phyloP scores from a whole-genome alignment of 2,329 filamentous ascomycete species.

The Botrytis galanthina region DNA sequence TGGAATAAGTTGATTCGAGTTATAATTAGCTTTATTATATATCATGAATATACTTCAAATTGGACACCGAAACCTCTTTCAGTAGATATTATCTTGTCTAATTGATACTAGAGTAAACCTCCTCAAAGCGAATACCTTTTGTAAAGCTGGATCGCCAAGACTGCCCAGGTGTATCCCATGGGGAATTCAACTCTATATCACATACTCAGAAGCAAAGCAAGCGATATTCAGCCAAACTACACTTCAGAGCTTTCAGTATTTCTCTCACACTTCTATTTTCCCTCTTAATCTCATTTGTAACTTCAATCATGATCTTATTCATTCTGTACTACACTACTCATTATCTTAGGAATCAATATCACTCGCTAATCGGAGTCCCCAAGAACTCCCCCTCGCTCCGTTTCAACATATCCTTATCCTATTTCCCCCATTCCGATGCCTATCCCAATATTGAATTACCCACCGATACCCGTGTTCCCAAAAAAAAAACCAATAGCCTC shows the following conservation, averaged over 20 bases:
- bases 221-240: background rate
- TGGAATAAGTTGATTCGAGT: background rate
- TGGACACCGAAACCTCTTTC: no score
- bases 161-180: background rate
- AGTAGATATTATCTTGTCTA: background rate
- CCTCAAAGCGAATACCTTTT: background rate
- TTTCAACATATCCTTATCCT: background rate
- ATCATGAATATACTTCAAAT: background rate
- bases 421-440: background rate
- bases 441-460: slow-evolving; percentile 4
- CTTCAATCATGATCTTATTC: background rate
- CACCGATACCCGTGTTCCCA: background rate
- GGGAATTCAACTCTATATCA: background rate
- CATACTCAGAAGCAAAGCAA: background rate
- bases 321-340: background rate
- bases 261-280: background rate
- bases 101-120: background rate
- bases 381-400: slow-evolving; percentile 10
- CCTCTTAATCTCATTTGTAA: background rate
- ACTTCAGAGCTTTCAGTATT: background rate
- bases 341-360: background rate
- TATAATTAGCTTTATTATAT: background rate
- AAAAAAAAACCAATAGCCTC: background rate
- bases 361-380: slow-evolving; percentile 5
- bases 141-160: background rate